Percentiles rank a stretch among this genome's conserved stretches.
phyloP scores from a whole-genome alignment of 177 flowering plant species.

The Vitis hybrid region DNA sequence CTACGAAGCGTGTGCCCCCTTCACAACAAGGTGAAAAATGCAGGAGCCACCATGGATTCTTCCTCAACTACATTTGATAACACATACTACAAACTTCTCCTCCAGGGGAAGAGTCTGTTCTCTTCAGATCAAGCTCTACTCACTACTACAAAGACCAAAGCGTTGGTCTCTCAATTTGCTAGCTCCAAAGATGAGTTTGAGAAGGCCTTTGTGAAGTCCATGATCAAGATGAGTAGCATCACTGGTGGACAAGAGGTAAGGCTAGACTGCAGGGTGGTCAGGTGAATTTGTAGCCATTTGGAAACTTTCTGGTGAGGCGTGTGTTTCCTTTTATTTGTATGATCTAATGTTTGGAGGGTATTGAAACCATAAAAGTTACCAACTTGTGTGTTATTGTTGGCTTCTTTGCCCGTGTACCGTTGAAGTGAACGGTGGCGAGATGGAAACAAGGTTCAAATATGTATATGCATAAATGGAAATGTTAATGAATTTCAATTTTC shows the following conservation, averaged over 20 bases:
- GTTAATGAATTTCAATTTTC: too few species aligned
- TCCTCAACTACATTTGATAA: constrained; percentile 46
- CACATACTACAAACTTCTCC: constrained; percentile 43
- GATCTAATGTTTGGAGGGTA: too few species aligned
- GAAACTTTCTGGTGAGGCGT: neutral
- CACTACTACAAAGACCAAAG: constrained; percentile 30
- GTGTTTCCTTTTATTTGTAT: neutral
- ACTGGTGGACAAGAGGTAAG: constrained; percentile 48
- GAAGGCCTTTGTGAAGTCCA: constrained; percentile 51
- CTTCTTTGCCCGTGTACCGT: too few species aligned
- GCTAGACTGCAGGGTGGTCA: constrained; percentile 38
- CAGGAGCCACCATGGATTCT: constrained; percentile 48
- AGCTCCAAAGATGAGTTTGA: constrained; percentile 32
- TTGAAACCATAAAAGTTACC: too few species aligned
- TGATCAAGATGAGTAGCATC: constrained; percentile 63
- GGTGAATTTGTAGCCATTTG: neutral
- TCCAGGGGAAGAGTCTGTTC: constrained; percentile 50
- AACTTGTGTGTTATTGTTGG: too few species aligned
- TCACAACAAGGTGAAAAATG: constrained; percentile 45
- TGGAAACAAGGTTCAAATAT: too few species aligned
- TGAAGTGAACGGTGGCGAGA: too few species aligned
- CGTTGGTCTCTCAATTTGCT: constrained; percentile 41
- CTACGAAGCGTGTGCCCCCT: constrained; percentile 39
- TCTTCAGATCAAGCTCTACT: constrained; percentile 60
- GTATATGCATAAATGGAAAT: too few species aligned